These are phyloP conservation scores for Bisporella sp. DNA, from an alignment of 2,329 filamentous ascomycete genomes.

Conservation along the genomic window DNA sequence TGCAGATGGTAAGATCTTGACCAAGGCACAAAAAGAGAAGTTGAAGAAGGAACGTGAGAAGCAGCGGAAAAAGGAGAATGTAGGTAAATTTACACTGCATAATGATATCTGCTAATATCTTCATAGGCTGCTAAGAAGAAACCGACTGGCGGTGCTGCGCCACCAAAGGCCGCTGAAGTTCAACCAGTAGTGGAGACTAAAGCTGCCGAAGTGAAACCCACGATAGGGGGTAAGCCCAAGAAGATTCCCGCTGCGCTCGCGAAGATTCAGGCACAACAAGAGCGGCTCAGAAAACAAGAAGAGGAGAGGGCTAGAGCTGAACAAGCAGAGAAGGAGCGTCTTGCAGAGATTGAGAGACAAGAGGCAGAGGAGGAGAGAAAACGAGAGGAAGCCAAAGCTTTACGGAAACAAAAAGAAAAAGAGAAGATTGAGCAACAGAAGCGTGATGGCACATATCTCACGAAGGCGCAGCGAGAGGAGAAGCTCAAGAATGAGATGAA, in stretches of 20 bases:
- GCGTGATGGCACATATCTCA: slow-evolving; percentile 80
- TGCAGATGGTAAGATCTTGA: slow-evolving; percentile 66
- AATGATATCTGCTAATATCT: slow-evolving; percentile 5
- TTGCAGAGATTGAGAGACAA: slow-evolving; percentile 58
- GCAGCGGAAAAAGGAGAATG: slow-evolving; percentile 96
- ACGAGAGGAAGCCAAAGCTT: slow-evolving; percentile 64
- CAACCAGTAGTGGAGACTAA: slow-evolving; percentile 45
- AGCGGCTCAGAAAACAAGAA: slow-evolving; percentile 59
- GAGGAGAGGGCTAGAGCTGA: slow-evolving; percentile 53
- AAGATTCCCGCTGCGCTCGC: slow-evolving; percentile 73
- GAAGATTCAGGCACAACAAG: slow-evolving; percentile 75
- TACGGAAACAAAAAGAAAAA: slow-evolving; percentile 82
- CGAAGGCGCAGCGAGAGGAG: slow-evolving; percentile 78
- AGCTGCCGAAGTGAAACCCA: slow-evolving; percentile 37
- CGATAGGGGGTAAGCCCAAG: slow-evolving; percentile 69
- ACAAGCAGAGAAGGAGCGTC: slow-evolving; percentile 57
- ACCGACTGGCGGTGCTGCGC: slow-evolving; percentile 40
- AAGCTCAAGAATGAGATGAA: slow-evolving; percentile 73
- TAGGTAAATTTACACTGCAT: slow-evolving; percentile 32
- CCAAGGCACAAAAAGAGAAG: slow-evolving; percentile 98
- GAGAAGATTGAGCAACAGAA: slow-evolving; percentile 81
- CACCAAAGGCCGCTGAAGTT: slow-evolving; percentile 48
- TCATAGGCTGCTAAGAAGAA: slow-evolving; percentile 71
- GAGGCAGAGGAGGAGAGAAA: slow-evolving; percentile 62
- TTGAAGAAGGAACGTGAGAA: slow-evolving; percentile 98